Conservation (phyloP, 768 basidiomycete genomes). For the Boletus barrowsii region DNA sequence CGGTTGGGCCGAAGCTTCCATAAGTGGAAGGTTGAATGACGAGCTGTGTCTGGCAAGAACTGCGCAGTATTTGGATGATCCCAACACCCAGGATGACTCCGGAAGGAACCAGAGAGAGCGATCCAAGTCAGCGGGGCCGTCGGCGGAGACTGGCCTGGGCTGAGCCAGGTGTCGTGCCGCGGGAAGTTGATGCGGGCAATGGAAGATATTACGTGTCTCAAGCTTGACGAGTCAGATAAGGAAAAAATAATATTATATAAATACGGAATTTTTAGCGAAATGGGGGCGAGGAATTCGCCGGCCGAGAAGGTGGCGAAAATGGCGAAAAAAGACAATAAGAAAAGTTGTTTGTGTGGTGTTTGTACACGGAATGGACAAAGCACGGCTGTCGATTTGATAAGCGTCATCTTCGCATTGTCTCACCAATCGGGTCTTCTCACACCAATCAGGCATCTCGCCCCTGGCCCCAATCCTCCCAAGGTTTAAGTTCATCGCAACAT, state of each 20-base stretch:
- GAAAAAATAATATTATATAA: conserved; percentile 25
- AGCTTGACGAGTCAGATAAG: conserved; percentile 34
- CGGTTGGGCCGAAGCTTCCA: conserved; percentile 22
- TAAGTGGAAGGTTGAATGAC: conserved; percentile 28
- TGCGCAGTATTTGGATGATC: conserved; percentile 7
- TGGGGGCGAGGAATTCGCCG: conserved; percentile 34
- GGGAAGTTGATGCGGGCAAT: conserved; percentile 27
- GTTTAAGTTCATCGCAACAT: conserved; percentile 33
- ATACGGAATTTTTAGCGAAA: conserved; percentile 32
- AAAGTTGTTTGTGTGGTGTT: conserved; percentile 38
- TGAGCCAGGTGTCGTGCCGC: conserved; percentile 23
- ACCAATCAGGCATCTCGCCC: conserved; percentile 21
- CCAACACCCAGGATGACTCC: not conserved
- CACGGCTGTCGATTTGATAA: conserved; percentile 32
- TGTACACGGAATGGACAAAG: conserved; percentile 39
- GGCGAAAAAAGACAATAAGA: conserved; percentile 46
- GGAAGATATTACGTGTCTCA: conserved; percentile 31
- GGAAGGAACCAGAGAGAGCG: conserved; percentile 18
- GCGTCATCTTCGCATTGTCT: conserved; percentile 33
- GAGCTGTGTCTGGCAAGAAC: conserved; percentile 3
- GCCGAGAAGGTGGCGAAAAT: conserved; percentile 27
- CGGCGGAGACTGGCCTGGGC: conserved; percentile 27
- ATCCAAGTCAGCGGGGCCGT: conserved; percentile 25
- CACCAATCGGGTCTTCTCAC: conserved; percentile 23
- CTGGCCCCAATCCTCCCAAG: conserved; percentile 19